A percentile compares a stretch with the other conserved stretches of the same genome.
phyloP scores from a whole-genome alignment of 208 protist genomes.

The Zelonia costaricensis region DNA sequence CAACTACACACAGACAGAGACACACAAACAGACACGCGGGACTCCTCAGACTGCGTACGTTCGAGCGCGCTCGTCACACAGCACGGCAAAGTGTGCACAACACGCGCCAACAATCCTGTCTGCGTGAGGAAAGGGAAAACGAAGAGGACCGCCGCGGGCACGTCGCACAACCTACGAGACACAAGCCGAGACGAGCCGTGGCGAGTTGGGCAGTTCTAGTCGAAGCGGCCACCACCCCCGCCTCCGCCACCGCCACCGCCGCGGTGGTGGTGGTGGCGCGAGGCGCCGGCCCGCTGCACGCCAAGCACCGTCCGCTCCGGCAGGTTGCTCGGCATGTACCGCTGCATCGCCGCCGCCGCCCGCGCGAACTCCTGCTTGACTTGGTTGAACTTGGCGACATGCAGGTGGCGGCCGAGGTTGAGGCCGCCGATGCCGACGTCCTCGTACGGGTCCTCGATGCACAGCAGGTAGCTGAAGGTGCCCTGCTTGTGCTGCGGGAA shows the following conservation, averaged over 20 bases:
- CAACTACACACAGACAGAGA: not conserved
- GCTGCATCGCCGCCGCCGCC: constrained; percentile 84
- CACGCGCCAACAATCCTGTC: not conserved
- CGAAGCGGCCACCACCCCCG: too few species aligned
- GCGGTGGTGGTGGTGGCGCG: constrained; percentile 20
- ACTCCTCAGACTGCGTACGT: too few species aligned
- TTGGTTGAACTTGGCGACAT: constrained; percentile 86
- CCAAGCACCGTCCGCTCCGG: constrained; percentile 86
- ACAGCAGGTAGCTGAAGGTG: constrained; percentile 81
- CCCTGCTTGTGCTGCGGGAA: constrained; percentile 80
- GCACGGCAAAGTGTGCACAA: too few species aligned
- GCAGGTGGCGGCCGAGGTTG: constrained; percentile 86
- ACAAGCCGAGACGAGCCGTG: not conserved
- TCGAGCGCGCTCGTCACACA: too few species aligned
- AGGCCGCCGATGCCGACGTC: constrained; percentile 82
- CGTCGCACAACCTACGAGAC: too few species aligned
- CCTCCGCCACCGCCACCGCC: too few species aligned
- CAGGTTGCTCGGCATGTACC: constrained; percentile 59
- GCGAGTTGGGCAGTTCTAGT: not conserved
- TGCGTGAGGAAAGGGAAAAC: not conserved
- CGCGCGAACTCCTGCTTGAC: constrained; percentile 89
- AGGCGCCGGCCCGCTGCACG: constrained; percentile 64
- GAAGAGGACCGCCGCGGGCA: too few species aligned
- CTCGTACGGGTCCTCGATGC: constrained; percentile 91
- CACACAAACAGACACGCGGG: too few species aligned